These are phyloP conservation scores for Zalaria obscura DNA, from an alignment of 2,329 filamentous ascomycete genomes.

Conservation along the genomic window DNA sequence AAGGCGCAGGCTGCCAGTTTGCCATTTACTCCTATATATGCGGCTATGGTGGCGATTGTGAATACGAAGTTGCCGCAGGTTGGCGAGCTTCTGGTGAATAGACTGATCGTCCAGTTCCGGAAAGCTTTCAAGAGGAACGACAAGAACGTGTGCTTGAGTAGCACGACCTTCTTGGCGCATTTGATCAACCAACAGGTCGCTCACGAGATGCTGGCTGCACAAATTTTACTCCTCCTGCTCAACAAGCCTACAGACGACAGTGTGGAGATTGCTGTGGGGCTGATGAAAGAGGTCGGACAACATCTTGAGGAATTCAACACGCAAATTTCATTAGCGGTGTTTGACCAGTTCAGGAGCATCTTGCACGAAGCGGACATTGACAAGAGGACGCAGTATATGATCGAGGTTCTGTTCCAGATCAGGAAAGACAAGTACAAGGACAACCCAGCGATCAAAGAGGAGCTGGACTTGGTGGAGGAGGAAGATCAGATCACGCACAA, in stretches of 20 bases:
- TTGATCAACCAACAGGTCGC: constrained; percentile 92
- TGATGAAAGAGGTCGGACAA: constrained; percentile 85
- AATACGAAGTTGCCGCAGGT: constrained; percentile 95
- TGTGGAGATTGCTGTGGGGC: constrained; percentile 89
- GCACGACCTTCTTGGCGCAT: constrained; percentile 89
- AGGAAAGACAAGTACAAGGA: constrained; percentile 95
- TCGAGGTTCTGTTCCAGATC: constrained; percentile 93
- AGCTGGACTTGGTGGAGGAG: constrained; percentile 89
- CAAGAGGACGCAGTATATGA: constrained; percentile 98
- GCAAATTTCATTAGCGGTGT: constrained; percentile 75
- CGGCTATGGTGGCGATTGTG: constrained; percentile 88
- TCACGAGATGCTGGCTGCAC: constrained; percentile 82
- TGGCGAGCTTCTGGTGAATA: constrained; percentile 74
- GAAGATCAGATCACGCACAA: constrained; percentile 95
- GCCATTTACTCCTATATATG: constrained; percentile 92
- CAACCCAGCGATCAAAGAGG: constrained; percentile 77
- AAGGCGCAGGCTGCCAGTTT: constrained; percentile 93
- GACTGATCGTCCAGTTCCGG: constrained; percentile 80
- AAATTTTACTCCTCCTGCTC: constrained; percentile 81
- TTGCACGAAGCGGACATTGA: constrained; percentile 95
- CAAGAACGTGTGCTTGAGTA: constrained; percentile 86
- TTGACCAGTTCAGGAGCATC: constrained; percentile 90
- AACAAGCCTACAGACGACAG: constrained; percentile 95
- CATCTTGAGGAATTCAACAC: constrained; percentile 92
- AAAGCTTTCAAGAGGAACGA: constrained; percentile 95